These are phyloP conservation scores for Penicillium atrosanguineum DNA, from an alignment of 495 filamentous ascomycete species.

Conservation along the genomic window DNA sequence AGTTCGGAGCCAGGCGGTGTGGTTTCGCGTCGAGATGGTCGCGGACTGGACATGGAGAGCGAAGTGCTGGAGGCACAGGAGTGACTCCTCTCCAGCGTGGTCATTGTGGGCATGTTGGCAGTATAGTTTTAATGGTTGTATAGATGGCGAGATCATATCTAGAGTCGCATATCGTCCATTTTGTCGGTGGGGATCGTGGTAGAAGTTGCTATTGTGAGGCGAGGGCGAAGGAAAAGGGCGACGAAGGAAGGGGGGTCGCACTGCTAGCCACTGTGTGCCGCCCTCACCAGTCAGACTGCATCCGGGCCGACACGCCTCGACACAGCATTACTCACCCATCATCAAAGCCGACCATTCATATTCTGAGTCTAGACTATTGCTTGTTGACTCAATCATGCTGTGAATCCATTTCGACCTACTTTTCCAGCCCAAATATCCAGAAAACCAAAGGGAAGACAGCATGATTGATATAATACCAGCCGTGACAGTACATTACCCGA, in stretches of 20 bases:
- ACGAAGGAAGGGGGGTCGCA: conserved; percentile 6
- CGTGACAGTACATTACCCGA: conserved; percentile 1
- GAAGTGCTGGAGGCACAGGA: conserved; percentile 41
- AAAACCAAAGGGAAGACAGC: neutral
- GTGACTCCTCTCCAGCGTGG: conserved; percentile 41
- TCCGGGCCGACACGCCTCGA: conserved; percentile 2
- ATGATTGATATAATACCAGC: conserved; percentile 8
- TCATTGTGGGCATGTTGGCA: conserved; percentile 29
- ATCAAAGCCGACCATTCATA: neutral
- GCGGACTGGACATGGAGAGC: conserved; percentile 39
- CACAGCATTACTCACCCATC: conserved; percentile 4
- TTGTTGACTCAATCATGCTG: neutral
- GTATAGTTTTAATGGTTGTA: neutral
- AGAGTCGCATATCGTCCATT: conserved; percentile 22
- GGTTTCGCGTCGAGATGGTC: conserved; percentile 34
- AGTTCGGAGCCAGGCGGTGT: conserved; percentile 37
- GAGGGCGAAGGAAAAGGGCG: conserved; percentile 9
- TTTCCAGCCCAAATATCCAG: neutral
- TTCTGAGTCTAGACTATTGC: neutral
- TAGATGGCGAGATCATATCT: conserved; percentile 9
- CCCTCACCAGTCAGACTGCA: conserved; percentile 1
- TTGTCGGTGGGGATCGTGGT: conserved; percentile 2
- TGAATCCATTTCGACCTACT: neutral
- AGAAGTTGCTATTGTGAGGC: conserved; percentile 4
- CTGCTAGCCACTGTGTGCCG: neutral